Evolutionary conservation across 768 basidiomycete genomes (phyloP).

Genomic region (Gelatoporia subvermispora): DNA sequence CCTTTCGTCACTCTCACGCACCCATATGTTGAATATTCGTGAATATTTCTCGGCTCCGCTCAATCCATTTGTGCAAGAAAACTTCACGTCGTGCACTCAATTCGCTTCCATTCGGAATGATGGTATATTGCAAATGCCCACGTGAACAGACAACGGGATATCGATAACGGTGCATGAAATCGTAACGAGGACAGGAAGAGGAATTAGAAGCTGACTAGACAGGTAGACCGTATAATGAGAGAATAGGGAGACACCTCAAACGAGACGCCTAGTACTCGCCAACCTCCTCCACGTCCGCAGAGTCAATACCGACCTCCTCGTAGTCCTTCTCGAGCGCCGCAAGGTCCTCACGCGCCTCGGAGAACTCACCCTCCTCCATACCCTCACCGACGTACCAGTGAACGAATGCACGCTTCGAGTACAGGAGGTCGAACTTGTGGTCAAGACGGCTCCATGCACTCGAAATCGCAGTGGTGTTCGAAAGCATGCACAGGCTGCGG

Average conservation of each 20-base stretch:
- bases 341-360: slow-evolving; percentile 96
- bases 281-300: slow-evolving; percentile 46
- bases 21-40: too few relatives aligned
- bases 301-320: slow-evolving; percentile 70
- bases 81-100: not conserved
- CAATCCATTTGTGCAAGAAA: not conserved
- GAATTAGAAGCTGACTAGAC: slow-evolving; percentile 25
- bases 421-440: slow-evolving; percentile 78
- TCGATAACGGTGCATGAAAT: slow-evolving; percentile 29
- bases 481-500: slow-evolving; percentile 73
- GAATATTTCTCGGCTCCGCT: too few relatives aligned
- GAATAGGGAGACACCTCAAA: slow-evolving; percentile 15
- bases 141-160: slow-evolving; percentile 25
- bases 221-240: slow-evolving; percentile 17
- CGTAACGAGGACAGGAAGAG: slow-evolving; percentile 22
- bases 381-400: slow-evolving; percentile 73
- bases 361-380: slow-evolving; percentile 95
- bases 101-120: slow-evolving; percentile 7
- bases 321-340: slow-evolving; percentile 99
- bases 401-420: slow-evolving; percentile 55
- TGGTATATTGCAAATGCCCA: slow-evolving; percentile 25
- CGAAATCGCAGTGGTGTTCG: slow-evolving; percentile 71
- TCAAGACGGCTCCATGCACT: slow-evolving; percentile 70
- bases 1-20: not conserved
- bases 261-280: slow-evolving; percentile 38